phyloP scores from a whole-genome alignment of 192 early-diverging fungal genomes.

The Fimicolochytrium jonesii region DNA sequence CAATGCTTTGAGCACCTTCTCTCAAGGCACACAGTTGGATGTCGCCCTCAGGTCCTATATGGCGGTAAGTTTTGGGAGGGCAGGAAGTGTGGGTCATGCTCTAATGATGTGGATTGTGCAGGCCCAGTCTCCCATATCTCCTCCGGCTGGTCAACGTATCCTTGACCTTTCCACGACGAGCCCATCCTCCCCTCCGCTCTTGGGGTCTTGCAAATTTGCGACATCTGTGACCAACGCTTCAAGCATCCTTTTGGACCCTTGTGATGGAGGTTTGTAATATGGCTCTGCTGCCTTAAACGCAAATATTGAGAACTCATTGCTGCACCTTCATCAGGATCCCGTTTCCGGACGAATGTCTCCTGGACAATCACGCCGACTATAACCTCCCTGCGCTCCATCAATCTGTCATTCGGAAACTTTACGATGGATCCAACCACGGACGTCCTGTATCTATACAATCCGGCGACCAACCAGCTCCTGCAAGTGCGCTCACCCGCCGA shows the following conservation, averaged over 20 bases:
- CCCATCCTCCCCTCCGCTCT: not conserved
- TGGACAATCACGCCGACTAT: not conserved
- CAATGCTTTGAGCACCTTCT: not conserved
- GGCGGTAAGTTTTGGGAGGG: not conserved
- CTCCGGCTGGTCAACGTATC: not conserved
- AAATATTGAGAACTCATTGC: not conserved
- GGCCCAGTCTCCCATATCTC: not conserved
- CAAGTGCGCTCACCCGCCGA: not conserved
- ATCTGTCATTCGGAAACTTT: constrained; percentile 3
- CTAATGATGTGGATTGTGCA: no score
- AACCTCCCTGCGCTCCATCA: not conserved
- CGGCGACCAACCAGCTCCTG: not conserved
- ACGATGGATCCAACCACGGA: constrained; percentile 9
- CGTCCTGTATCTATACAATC: not conserved
- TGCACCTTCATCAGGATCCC: not conserved
- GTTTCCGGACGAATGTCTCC: not conserved
- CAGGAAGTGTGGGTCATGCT: not conserved
- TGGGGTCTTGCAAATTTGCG: not conserved
- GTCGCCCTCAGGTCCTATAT: constrained; percentile 4
- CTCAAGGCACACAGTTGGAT: constrained; percentile 9
- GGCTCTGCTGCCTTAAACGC: not conserved
- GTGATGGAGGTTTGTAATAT: not conserved
- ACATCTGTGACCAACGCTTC: not conserved
- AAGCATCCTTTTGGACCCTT: not conserved
- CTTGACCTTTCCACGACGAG: not conserved